Base-by-base conservation (phyloP, 805 yeast genomes). In the Jamesozyma piceae region DNA sequence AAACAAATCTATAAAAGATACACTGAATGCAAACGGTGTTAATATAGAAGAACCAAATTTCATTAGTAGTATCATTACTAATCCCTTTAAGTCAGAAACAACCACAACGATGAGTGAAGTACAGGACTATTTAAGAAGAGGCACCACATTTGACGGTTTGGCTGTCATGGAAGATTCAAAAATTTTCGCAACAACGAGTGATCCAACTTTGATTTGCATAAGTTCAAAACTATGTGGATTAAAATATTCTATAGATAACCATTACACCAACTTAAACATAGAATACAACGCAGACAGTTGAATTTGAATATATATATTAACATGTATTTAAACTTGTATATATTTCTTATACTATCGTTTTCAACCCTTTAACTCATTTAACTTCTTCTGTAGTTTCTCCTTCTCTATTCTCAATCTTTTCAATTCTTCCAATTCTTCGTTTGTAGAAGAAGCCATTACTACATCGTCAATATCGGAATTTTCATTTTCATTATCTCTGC, bases 101-200 rank as follows among this genome's bases (percentile, higher is more conserved):
- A 37, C 41, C 26, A 54, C 54, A 42, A 62, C 58, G 39, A 49
- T 52, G 54, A 60, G 43, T 48, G 80, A n/a, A 62, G 62, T 62
- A n/a, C 62, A 67, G 35, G 78, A 76, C 50, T 75, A 74, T 54
- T 64, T 82, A 41, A 78, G 81, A 17, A 70, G 80, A 48, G 75
- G 84, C 39, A 63, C 78, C 14, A 79, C 87, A 0, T 81, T 73
- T 57, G 63, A 73, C 43, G 64, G 67, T 35, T 66, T 63, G 48
- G 86, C 80, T 37, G 87, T 80, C 24, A 74, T 77, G 55, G 77
- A 80, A 21, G 63, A 66, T 46, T 78, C 74, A 45, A 77, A 75
- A 42, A 65, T 78, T 18, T 77, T 75, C 45, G 76, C 79, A 5
- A 69, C 76, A 26, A 72, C 80, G 4, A 78, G 82, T 17, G 89